Percentiles rank a stretch among this genome's conserved stretches.
Evolutionary conservation across 495 filamentous ascomycete species (phyloP).

Genomic region (Lepraria neglecta): DNA sequence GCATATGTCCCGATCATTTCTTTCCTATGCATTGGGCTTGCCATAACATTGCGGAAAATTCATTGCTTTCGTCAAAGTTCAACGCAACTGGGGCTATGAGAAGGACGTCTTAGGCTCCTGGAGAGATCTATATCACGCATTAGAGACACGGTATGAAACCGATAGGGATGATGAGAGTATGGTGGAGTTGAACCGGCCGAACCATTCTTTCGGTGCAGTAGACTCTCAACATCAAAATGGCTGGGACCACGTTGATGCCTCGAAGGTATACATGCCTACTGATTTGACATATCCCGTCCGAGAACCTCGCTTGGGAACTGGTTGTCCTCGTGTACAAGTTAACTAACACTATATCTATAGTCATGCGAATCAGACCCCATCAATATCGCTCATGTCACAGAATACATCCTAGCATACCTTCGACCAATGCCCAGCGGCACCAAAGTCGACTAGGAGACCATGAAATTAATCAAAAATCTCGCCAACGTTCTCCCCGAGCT

Average conservation of each 20-base stretch:
- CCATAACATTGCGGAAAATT: too few relatives aligned
- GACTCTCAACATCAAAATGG: not conserved
- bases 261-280: not conserved
- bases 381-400: not conserved
- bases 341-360: not conserved
- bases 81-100: too few relatives aligned
- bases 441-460: not conserved
- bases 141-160: not conserved
- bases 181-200: not conserved
- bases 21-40: too few relatives aligned
- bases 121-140: not conserved
- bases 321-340: not conserved
- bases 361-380: not conserved
- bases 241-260: not conserved
- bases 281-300: too few relatives aligned
- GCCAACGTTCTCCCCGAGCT: not conserved
- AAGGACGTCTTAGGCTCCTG: not conserved
- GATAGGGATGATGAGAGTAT: not conserved
- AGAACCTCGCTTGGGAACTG: not conserved
- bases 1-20: too few relatives aligned
- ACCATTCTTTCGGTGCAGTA: not conserved
- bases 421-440: not conserved
- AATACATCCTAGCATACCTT: not conserved
- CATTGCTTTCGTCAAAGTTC: too few relatives aligned
- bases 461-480: not conserved